phyloP scores from a whole-genome alignment of 2,329 filamentous ascomycete species.

The Plenodomus biglobosus region DNA sequence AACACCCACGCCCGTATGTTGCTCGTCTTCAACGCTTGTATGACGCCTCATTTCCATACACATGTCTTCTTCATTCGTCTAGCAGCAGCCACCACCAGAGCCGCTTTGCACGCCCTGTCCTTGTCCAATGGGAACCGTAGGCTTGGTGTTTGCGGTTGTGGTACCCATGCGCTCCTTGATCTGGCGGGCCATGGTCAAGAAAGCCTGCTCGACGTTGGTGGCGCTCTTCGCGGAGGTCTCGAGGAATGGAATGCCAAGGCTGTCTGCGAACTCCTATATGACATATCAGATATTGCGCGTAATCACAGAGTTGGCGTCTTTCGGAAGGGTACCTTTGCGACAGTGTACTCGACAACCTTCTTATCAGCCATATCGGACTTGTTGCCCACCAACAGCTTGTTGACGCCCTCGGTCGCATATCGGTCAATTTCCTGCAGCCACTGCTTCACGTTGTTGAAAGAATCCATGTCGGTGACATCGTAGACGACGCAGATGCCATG shows the following conservation, averaged over 20 bases:
- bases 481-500: conserved; percentile 99
- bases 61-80: conserved; percentile 47
- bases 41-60: conserved; percentile 11
- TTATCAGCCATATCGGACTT: conserved; percentile 99
- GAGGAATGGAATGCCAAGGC: conserved; percentile 97
- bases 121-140: conserved; percentile 91
- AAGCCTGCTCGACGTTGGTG: conserved; percentile 98
- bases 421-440: conserved; percentile 99
- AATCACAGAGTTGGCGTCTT: not conserved
- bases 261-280: conserved; percentile 92
- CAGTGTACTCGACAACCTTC: conserved; percentile 99
- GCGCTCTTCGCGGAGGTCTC: conserved; percentile 99
- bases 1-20: conserved; percentile 33
- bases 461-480: conserved; percentile 99
- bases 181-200: conserved; percentile 99
- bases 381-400: conserved; percentile 99
- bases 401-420: conserved; percentile 98
- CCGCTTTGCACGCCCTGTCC: conserved; percentile 91
- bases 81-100: conserved; percentile 87
- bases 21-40: conserved; percentile 18
- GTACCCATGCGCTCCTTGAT: conserved; percentile 99
- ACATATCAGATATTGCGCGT: conserved; percentile 16
- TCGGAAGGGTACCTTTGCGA: conserved; percentile 87
- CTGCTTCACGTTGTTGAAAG: conserved; percentile 99
- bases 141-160: conserved; percentile 96